Evolutionary conservation across 345 rosid genomes (phyloP).

Genomic region (Nephelium lappaceum): DNA sequence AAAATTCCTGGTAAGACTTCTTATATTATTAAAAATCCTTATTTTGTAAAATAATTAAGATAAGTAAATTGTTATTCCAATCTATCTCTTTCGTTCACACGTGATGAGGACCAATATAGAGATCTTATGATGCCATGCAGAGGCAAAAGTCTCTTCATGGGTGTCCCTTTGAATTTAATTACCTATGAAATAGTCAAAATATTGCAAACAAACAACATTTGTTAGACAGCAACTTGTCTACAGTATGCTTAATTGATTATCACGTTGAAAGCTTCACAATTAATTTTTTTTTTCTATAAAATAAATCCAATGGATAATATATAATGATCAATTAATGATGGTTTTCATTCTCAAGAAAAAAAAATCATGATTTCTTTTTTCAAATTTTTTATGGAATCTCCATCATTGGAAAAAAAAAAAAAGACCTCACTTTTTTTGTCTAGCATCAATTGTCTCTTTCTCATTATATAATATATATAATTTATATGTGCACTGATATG

Average conservation of each 20-base stretch:
- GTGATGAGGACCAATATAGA: too few relatives aligned
- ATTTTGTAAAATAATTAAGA: too few relatives aligned
- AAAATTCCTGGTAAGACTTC: too few relatives aligned
- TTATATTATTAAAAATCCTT: too few relatives aligned
- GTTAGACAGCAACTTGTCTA: background rate
- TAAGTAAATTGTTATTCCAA: too few relatives aligned
- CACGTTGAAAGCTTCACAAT: background rate
- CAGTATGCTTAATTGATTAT: background rate
- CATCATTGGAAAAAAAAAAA: background rate
- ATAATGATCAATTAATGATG: background rate
- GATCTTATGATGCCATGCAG: too few relatives aligned
- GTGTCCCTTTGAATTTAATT: background rate
- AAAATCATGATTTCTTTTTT: too few relatives aligned
- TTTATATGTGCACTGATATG: too few relatives aligned
- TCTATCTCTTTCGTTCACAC: too few relatives aligned
- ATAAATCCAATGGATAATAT: background rate
- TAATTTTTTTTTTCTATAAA: background rate
- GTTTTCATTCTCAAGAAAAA: too few relatives aligned
- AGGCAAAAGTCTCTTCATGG: background rate
- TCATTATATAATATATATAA: background rate
- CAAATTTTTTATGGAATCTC: background rate
- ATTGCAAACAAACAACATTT: background rate
- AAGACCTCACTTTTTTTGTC: background rate
- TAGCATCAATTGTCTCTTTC: background rate
- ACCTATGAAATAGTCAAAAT: slow-evolving; percentile 2